Evolutionary conservation across 1,284 basidiomycete genomes (phyloP).

Genomic region (Irpex sp.): DNA sequence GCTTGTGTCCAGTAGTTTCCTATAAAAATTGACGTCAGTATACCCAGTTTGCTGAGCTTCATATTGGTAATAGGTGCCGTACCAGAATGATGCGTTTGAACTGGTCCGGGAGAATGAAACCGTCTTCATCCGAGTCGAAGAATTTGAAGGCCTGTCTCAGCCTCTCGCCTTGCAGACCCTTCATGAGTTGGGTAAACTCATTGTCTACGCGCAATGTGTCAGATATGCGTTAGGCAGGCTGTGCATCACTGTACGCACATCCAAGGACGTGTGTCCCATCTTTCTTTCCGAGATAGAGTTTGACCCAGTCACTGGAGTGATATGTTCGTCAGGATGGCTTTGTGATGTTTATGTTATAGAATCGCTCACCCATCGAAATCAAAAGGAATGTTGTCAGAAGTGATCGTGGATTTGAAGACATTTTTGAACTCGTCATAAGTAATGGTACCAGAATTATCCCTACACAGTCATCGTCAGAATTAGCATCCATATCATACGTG

Average conservation of each 20-base stretch:
- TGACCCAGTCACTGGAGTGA: constrained; percentile 79
- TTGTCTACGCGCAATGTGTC: constrained; percentile 52
- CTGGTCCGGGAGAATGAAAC: constrained; percentile 88
- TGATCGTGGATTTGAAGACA: constrained; percentile 81
- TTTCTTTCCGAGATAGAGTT: constrained; percentile 89
- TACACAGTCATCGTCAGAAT: constrained; percentile 24
- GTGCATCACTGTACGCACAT: constrained; percentile 45
- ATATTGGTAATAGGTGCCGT: neutral
- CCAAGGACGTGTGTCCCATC: constrained; percentile 88
- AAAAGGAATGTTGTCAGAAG: constrained; percentile 84
- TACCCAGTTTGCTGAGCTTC: neutral
- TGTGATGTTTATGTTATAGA: neutral
- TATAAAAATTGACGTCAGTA: constrained; percentile 24
- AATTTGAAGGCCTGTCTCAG: constrained; percentile 91
- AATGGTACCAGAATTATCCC: constrained; percentile 85
- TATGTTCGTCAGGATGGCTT: too few relatives aligned
- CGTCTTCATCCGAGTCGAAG: constrained; percentile 85
- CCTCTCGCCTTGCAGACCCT: constrained; percentile 93
- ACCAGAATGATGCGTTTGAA: constrained; percentile 93
- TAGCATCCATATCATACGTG: too few relatives aligned
- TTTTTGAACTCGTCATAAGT: constrained; percentile 92
- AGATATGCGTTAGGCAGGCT: constrained; percentile 12
- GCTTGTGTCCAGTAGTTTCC: constrained; percentile 94
- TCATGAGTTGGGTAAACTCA: constrained; percentile 96
- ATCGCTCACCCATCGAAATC: constrained; percentile 81